Percentiles rank a stretch among this genome's conserved stretches.
Conservation (phyloP, 768 basidiomycete genomes). For the Lanmaoa pseudosensibilis region DNA sequence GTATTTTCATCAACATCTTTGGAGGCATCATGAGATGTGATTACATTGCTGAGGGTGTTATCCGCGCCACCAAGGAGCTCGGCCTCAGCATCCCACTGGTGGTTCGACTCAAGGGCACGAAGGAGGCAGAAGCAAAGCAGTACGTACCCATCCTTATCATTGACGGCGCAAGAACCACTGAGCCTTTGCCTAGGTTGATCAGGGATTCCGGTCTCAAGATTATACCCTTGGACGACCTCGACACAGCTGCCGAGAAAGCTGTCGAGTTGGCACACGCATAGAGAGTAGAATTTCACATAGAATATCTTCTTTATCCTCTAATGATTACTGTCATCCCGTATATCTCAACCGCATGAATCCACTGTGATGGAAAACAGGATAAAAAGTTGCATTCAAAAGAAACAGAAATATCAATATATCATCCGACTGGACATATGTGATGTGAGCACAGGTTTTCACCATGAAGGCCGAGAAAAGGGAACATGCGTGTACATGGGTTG, state of each 20-base stretch:
- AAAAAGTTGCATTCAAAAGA: constrained; percentile 27
- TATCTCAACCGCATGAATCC: neutral
- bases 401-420: constrained; percentile 36
- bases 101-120: constrained; percentile 95
- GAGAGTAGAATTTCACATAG: constrained; percentile 27
- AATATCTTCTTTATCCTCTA: constrained; percentile 20
- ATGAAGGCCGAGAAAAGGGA: constrained; percentile 31
- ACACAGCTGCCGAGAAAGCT: constrained; percentile 85
- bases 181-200: constrained; percentile 72
- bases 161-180: neutral
- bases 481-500: constrained; percentile 33
- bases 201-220: constrained; percentile 90
- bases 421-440: constrained; percentile 21
- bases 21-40: constrained; percentile 99
- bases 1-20: constrained; percentile 98
- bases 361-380: constrained; percentile 12
- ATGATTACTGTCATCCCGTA: constrained; percentile 2
- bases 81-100: constrained; percentile 82
- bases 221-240: constrained; percentile 87
- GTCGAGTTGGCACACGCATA: constrained; percentile 62
- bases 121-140: constrained; percentile 94
- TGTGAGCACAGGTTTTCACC: constrained; percentile 25
- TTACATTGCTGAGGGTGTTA: constrained; percentile 97
- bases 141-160: constrained; percentile 41
- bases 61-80: constrained; percentile 94